Evolutionary conservation across 2,329 filamentous ascomycete species (phyloP), one percentile per base, ranked within the genome.

Genomic region (Pestalotiopsis sp.): DNA sequence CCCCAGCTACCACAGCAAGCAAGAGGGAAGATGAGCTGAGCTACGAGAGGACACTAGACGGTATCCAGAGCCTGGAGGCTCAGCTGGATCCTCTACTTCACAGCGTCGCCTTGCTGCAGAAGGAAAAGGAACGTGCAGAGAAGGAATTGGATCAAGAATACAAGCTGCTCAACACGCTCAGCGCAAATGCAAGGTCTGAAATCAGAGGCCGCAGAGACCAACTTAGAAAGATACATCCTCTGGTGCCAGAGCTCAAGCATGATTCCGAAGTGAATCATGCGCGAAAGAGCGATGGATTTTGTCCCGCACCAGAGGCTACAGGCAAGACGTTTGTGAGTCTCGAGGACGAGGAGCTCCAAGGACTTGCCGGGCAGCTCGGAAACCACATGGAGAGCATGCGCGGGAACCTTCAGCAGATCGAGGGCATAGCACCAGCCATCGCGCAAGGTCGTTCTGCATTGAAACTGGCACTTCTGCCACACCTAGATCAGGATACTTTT

Each of bases 61-160:
- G 85, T n/a, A 87, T 87, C 69, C 79, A 82, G 67, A 78, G 78
- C 9, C 77, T 91, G 30, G 86, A 91, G 74, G 80, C 80, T 68
- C 84, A 86, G 77, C 84, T 93, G 4, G 89, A 87, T 17, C 88
- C 90, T 1, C 80, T 86, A 22, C 78, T 89, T 56, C 90, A 93
- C 77, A 84, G 88, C 3, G 86, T 91, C 26, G 84, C 86, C 70
- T 78, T 93, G 59, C 81, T 93, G 39, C 80, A 80, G 66, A 80
- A 82, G 35, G 90, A 92, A 76, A 85, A 86, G 71, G 83, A 82
- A 68, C 83, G 82, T 71, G 84, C 90, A 66, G 84, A 90, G 78
- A 78, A 74, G 39, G 82, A 84, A 70, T 79, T 92, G 59, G 86
- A 88, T 70, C 76, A 76, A 38, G 89, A 91, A 67, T 87, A 89